Base-by-base conservation (phyloP, 2,329 filamentous ascomycete species). In the Fusarium nygamai region DNA sequence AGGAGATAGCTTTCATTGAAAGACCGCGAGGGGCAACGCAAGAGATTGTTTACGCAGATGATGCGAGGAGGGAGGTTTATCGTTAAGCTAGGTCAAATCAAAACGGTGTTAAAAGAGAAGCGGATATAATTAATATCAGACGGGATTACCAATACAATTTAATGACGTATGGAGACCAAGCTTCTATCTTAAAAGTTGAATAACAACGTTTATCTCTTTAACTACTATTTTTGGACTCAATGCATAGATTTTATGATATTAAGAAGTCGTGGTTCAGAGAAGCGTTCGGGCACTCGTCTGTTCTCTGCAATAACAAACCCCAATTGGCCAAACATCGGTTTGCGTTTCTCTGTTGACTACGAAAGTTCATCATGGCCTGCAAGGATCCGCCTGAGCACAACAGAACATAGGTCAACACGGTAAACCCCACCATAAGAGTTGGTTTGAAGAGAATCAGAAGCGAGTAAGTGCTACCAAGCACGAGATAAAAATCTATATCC, bases 11-110 rank as follows among this genome's bases (percentile, higher is more conserved):
- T 7, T 88, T 85, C 61, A 81, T 87, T 61, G 86, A 87, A 70
- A 82, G 81, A 51, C 84, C 86, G 22, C 81, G 82, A 59, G 82
- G 81, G 54, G 78, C 81, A 33, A 80, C 82, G 20, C 84, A 84
- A 51, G 86, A 86, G 41, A 81, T 86, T 33, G 81, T 85, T 27
- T 88, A 88, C 71, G 76, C 83, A n/a, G 84, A 86, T 46, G 82
- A 84, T 69, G 80, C 64, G 17, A 79, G 81, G 58, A 80, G 82
- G 67, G 81, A 82, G 44, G 69, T 82, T 24, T 85, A 84, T 65
- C 81, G 81, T 58, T 84, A 53, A 76, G 20, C 14, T 56, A 29
- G 16, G 43, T 50, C 33, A 20, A 39, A 27, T 10, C 13, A 20
- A 39, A 56, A 13, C 16, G 20, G 29, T 44, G 24, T 44, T 13